Evolutionary conservation across 2,329 filamentous ascomycete species (phyloP).

Genomic region (Zarea fungicola): DNA sequence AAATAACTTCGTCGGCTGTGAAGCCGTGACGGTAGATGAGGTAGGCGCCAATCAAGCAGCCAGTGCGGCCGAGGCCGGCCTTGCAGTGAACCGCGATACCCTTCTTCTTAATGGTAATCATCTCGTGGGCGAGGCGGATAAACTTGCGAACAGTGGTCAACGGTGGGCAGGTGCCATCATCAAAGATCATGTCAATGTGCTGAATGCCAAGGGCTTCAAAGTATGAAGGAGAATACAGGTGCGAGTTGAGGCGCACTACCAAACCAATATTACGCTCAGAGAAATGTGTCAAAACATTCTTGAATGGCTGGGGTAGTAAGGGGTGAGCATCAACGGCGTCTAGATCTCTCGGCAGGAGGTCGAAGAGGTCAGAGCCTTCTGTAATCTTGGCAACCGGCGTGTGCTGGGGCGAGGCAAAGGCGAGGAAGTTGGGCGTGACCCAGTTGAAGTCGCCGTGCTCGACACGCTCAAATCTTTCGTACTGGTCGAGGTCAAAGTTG

Average conservation of each 20-base stretch:
- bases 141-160: slow-evolving; percentile 88
- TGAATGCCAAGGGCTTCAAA: slow-evolving; percentile 93
- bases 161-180: slow-evolving; percentile 92
- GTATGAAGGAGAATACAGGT: slow-evolving; percentile 93
- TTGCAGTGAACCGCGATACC: slow-evolving; percentile 98
- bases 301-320: slow-evolving; percentile 78
- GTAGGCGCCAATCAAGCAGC: slow-evolving; percentile 94
- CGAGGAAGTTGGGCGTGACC: slow-evolving; percentile 91
- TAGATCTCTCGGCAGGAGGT: slow-evolving; percentile 69
- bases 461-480: slow-evolving; percentile 90
- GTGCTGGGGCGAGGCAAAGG: slow-evolving; percentile 92
- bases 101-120: slow-evolving; percentile 85
- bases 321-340: slow-evolving; percentile 65
- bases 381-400: slow-evolving; percentile 68
- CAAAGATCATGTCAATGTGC: slow-evolving; percentile 99
- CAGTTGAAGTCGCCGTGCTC: slow-evolving; percentile 99
- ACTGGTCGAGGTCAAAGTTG: slow-evolving; percentile 94
- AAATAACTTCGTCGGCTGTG: slow-evolving; percentile 94
- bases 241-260: slow-evolving; percentile 91
- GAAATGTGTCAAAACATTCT: slow-evolving; percentile 92
- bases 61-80: slow-evolving; percentile 89
- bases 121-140: slow-evolving; percentile 89
- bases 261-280: slow-evolving; percentile 81
- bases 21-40: slow-evolving; percentile 96
- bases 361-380: slow-evolving; percentile 66